Base-by-base conservation (phyloP, 2,329 filamentous ascomycete genomes). In the Purpureocillium takamizusanense region DNA sequence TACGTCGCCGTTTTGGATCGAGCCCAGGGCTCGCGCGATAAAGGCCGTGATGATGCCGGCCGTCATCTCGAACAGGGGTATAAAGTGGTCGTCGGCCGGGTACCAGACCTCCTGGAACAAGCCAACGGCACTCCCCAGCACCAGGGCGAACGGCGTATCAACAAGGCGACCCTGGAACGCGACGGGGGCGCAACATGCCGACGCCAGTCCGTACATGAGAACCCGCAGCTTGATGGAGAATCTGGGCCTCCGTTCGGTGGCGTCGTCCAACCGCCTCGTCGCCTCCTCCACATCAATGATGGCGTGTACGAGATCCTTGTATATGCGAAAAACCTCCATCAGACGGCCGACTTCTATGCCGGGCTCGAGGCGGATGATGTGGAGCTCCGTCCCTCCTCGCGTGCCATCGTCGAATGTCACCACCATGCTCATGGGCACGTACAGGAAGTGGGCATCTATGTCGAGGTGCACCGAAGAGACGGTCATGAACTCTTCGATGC, bases 361-460 rank as follows among this genome's bases (percentile, higher is more conserved):
- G 49, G 85, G 81, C 0, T 63, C 61, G 0, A 77, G 72, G 5
- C 79, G 74, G 8, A 87, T 78, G 21, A 87, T 71, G 60, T 85
- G 84, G 44, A 87, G 81, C 53, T 86, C 82, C 12, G 81, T 81
- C 0, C 83, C 87, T 51, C 86, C 82, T 0, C 82, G 85, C 1
- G 62, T 60, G 42, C 62, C 67, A 44, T 89, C 84, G 51, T 84
- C 87, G 51, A 95, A 95, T 3, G 86, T 89, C 54, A 94, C 83
- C 40, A 95, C 84, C 88, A 95, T 95, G 52, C 85, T 92, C 0
- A 85, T 85, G 0, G 88, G 88, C 27, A 95, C 76, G 54, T 95
- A 95, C 14, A 94, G 64, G 49, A 92, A 94, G 51, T 94, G 86
- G 7, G 82, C 83, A 46, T 94, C 83, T 13, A 94, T 88, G 57